These are phyloP conservation scores for Rhodofomes roseus DNA, from an alignment of 1,284 basidiomycete genomes.

Conservation along the genomic window DNA sequence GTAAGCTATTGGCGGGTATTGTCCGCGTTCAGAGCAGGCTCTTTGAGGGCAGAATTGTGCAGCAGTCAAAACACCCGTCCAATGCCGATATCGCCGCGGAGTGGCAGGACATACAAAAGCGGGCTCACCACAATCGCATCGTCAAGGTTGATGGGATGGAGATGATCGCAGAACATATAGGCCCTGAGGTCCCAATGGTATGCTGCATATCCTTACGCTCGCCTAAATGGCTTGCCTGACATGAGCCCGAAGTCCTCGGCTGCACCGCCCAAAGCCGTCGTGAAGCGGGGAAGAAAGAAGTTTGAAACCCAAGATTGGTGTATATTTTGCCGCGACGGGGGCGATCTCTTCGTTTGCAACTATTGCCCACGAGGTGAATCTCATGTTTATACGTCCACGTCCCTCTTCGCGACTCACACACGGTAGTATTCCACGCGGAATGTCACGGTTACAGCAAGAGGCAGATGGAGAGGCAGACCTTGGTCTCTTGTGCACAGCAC, in stretches of 20 bases:
- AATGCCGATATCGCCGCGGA: constrained; percentile 42
- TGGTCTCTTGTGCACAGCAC: constrained; percentile 47
- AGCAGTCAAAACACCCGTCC: constrained; percentile 25
- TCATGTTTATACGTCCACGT: not conserved
- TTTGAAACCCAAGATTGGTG: constrained; percentile 54
- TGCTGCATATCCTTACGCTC: not conserved
- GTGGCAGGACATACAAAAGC: constrained; percentile 44
- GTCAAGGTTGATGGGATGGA: constrained; percentile 44
- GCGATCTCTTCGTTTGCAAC: constrained; percentile 45
- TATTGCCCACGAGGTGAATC: constrained; percentile 49
- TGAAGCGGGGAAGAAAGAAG: constrained; percentile 29
- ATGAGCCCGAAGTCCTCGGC: not conserved
- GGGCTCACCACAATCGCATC: constrained; percentile 35
- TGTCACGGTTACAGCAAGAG: constrained; percentile 38
- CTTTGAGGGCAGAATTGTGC: constrained; percentile 52
- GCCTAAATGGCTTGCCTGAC: not conserved
- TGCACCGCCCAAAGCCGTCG: not conserved
- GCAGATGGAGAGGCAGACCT: constrained; percentile 22
- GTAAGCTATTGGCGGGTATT: constrained; percentile 45
- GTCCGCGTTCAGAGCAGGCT: constrained; percentile 54
- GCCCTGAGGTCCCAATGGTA: constrained; percentile 27
- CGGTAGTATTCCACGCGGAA: constrained; percentile 46
- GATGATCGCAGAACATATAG: constrained; percentile 34
- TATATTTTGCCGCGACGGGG: constrained; percentile 55
- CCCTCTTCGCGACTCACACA: not conserved